phyloP scores from a whole-genome alignment of 176 grass and related monocot species.

The Neostapfia colusana region DNA sequence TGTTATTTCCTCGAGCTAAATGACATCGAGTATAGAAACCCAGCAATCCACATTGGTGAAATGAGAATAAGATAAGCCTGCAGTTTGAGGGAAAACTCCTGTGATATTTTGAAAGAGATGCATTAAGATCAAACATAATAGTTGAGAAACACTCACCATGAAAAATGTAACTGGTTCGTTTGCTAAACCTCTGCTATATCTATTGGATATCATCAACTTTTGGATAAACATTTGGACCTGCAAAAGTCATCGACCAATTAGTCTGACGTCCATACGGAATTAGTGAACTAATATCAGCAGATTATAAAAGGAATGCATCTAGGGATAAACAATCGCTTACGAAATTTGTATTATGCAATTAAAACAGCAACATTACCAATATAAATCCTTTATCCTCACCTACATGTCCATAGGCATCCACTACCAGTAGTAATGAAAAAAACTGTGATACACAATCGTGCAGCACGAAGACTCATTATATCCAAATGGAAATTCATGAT shows the following conservation, averaged over 20 bases:
- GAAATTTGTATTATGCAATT: neutral
- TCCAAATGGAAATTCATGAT: neutral
- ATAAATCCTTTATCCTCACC: neutral
- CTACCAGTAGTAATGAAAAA: neutral
- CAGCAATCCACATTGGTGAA: conserved; percentile 35
- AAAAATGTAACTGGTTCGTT: conserved; percentile 36
- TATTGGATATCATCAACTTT: conserved; percentile 51
- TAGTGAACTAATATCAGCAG: neutral
- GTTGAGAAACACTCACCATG: conserved; percentile 38
- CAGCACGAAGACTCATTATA: neutral
- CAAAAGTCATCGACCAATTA: conserved; percentile 22
- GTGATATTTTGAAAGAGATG: neutral
- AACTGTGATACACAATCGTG: neutral
- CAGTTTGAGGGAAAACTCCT: neutral
- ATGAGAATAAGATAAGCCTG: conserved; percentile 49
- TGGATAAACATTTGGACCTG: conserved; percentile 50
- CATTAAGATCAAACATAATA: neutral
- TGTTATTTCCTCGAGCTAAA: conserved; percentile 39
- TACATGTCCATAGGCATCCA: neutral
- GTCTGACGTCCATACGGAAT: neutral
- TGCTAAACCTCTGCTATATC: conserved; percentile 44
- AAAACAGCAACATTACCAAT: neutral
- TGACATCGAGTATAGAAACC: conserved; percentile 37
- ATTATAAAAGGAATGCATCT: neutral
- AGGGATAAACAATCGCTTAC: neutral